A percentile compares a stretch with the other conserved stretches of the same genome.
These are phyloP conservation scores for Cnidoscolus chayamansa DNA, from an alignment of 441 rosid species.

Conservation along the genomic window DNA sequence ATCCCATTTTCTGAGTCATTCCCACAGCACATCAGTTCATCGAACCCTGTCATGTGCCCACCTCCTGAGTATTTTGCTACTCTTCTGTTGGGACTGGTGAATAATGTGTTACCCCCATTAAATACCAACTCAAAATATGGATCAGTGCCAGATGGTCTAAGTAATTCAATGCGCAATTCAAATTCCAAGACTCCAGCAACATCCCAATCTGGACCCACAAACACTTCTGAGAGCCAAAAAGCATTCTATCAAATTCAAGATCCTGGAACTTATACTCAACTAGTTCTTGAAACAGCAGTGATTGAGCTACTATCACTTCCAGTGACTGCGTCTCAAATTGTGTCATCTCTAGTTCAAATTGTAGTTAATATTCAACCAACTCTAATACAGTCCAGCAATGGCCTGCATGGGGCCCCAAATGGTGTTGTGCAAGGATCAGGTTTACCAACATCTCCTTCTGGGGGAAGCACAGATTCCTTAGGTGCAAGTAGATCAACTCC, in stretches of 20 bases:
- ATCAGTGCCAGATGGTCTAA: conserved; percentile 54
- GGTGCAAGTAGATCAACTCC: conserved; percentile 80
- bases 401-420: conserved; percentile 68
- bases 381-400: conserved; percentile 85
- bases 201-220: conserved; percentile 70
- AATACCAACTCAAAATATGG: conserved; percentile 66
- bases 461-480: conserved; percentile 94
- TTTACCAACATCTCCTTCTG: conserved; percentile 91
- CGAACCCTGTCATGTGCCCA: conserved; percentile 70
- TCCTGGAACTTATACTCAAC: conserved; percentile 91
- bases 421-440: conserved; percentile 63
- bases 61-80: conserved; percentile 91
- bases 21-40: conserved; percentile 69
- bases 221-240: conserved; percentile 72
- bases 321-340: conserved; percentile 73
- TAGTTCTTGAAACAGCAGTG: conserved; percentile 92
- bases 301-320: conserved; percentile 96
- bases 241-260: conserved; percentile 97
- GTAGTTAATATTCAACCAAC: conserved; percentile 90
- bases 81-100: conserved; percentile 80
- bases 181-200: conserved; percentile 65
- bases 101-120: conserved; percentile 87
- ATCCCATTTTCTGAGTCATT: conserved; percentile 93
- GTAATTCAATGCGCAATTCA: conserved; percentile 52
- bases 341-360: conserved; percentile 82